Percentiles rank a stretch among this genome's conserved stretches.
These are phyloP conservation scores for Globisporangium spinosum DNA, from an alignment of 352 stramenopile species.

Conservation along the genomic window DNA sequence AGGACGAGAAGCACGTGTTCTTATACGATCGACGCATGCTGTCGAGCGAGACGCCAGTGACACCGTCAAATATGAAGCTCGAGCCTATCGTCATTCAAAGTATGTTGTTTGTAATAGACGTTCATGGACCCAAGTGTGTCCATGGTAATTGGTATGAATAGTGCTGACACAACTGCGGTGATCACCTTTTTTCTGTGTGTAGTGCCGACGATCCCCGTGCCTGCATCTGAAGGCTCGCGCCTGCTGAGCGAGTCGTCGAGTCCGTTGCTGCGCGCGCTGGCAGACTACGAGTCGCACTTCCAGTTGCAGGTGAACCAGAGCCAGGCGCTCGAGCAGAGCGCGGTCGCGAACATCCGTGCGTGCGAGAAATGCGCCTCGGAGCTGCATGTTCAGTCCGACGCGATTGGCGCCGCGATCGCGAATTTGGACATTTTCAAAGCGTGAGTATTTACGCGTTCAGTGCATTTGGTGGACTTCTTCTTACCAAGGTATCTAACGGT, in stretches of 20 bases:
- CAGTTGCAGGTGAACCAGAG: conserved; percentile 72
- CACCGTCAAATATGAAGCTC: conserved; percentile 46
- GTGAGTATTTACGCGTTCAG: background rate
- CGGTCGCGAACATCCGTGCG: conserved; percentile 45
- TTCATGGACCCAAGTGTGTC: too few species aligned
- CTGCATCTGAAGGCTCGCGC: conserved; percentile 61
- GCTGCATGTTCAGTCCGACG: conserved; percentile 62
- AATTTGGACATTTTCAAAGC: conserved; percentile 82
- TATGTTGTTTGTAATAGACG: background rate
- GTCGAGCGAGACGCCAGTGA: conserved; percentile 48
- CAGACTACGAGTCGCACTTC: conserved; percentile 82
- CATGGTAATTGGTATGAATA: background rate
- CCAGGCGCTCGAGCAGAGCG: conserved; percentile 50
- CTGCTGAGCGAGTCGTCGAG: conserved; percentile 76
- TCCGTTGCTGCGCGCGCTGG: conserved; percentile 71
- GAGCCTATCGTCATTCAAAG: conserved; percentile 3
- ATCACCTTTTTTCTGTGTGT: background rate
- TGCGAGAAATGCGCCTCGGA: conserved; percentile 52
- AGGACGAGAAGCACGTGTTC: conserved; percentile 70
- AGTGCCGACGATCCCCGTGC: conserved; percentile 55
- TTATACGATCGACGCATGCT: conserved; percentile 82
- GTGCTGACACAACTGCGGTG: background rate
- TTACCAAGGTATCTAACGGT: background rate
- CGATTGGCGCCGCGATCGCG: conserved; percentile 66
- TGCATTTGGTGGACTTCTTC: background rate